These are phyloP conservation scores for Somion occarium DNA, from an alignment of 1,284 basidiomycete species.

Conservation along the genomic window DNA sequence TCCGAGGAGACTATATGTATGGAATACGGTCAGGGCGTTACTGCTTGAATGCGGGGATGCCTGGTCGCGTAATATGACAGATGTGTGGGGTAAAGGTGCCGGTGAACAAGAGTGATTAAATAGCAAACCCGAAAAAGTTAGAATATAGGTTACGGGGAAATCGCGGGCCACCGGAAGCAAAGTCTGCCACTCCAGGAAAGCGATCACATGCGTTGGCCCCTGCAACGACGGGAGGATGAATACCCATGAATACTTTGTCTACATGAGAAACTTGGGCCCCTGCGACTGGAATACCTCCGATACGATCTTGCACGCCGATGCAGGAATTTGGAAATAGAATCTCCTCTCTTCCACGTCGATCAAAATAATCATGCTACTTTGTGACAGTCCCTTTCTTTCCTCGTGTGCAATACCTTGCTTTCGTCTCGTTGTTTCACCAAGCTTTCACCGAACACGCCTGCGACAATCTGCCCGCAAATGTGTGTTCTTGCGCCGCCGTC, in stretches of 20 bases:
- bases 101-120: not conserved
- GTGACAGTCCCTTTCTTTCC: not conserved
- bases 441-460: slow-evolving; percentile 1
- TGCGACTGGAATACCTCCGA: not conserved
- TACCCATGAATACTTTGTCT: not conserved
- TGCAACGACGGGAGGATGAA: not conserved
- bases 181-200: not conserved
- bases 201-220: slow-evolving; percentile 2
- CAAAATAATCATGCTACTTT: not conserved
- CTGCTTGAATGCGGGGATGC: not conserved
- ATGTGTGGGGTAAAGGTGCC: not conserved
- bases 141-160: slow-evolving; percentile 2
- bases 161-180: slow-evolving; percentile 1
- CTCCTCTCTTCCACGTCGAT: not conserved
- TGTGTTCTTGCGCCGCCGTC: not conserved
- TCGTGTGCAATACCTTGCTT: not conserved
- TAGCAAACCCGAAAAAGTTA: not conserved
- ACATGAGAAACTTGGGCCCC: not conserved
- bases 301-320: not conserved
- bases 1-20: not conserved
- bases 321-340: not conserved
- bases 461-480: not conserved
- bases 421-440: not conserved
- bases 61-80: not conserved
- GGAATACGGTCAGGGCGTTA: not conserved